Evolutionary conservation across 192 early-diverging fungal species (phyloP).

Genomic region (Polychytrium aggregatum): DNA sequence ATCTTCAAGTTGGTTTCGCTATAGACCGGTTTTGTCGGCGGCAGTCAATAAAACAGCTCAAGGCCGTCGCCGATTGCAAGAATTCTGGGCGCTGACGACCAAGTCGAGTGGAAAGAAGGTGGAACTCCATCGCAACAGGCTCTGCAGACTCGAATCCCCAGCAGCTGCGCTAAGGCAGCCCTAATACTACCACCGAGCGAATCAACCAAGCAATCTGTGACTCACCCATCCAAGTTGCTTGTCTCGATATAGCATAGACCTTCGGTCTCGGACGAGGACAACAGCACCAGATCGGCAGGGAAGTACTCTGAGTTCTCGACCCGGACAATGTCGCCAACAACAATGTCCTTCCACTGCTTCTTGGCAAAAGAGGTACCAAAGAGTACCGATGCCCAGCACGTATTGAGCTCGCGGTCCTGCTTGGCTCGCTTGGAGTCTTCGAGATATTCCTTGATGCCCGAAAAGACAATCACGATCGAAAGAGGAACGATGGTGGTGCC

Average conservation of each 20-base stretch:
- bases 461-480: constrained; percentile 71
- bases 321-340: constrained; percentile 87
- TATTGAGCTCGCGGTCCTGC: constrained; percentile 33
- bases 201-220: too few relatives aligned
- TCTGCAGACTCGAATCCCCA: too few relatives aligned
- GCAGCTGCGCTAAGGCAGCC: too few relatives aligned
- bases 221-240: constrained; percentile 90
- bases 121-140: background rate
- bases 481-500: constrained; percentile 82
- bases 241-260: constrained; percentile 97
- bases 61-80: too few relatives aligned
- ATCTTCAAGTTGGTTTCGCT: constrained; percentile 98
- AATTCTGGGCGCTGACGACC: too few relatives aligned
- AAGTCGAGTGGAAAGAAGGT: too few relatives aligned
- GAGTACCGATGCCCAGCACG: constrained; percentile 24
- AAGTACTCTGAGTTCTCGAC: constrained; percentile 80
- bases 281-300: constrained; percentile 83
- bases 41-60: too few relatives aligned
- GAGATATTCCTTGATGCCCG: constrained; percentile 84
- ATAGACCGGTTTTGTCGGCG: too few relatives aligned
- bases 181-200: too few relatives aligned
- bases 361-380: constrained; percentile 52
- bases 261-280: constrained; percentile 90
- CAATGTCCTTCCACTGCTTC: constrained; percentile 67
- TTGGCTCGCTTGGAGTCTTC: constrained; percentile 60